phyloP scores from a whole-genome alignment of 1,284 basidiomycete species.

The Apiotrichum akiyoshidainum region DNA sequence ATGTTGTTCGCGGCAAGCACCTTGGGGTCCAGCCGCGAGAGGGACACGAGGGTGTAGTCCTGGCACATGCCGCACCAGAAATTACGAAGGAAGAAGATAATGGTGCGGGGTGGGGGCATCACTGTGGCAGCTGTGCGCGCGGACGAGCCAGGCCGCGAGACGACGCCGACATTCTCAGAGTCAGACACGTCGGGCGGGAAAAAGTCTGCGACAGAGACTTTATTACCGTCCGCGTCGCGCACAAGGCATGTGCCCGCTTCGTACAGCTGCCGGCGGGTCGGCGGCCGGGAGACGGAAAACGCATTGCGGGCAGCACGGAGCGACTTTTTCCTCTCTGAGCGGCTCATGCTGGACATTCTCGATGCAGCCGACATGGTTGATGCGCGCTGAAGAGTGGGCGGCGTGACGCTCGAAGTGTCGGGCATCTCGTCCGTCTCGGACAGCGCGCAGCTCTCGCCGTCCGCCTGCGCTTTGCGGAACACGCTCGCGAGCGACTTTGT shows the following conservation, averaged over 20 bases:
- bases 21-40: constrained; percentile 40
- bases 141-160: background rate
- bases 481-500: constrained; percentile 3
- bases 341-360: too few species aligned
- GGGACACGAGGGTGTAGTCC: constrained; percentile 44
- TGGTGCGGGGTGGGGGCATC: constrained; percentile 21
- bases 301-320: background rate
- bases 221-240: constrained; percentile 37
- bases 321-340: background rate
- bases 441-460: background rate
- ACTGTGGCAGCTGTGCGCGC: background rate
- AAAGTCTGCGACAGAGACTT: constrained; percentile 40
- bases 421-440: background rate
- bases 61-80: constrained; percentile 52
- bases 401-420: background rate
- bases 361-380: too few species aligned
- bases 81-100: constrained; percentile 47
- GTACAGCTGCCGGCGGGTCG: constrained; percentile 31
- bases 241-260: constrained; percentile 43
- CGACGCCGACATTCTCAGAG: background rate
- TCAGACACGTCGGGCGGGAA: constrained; percentile 20
- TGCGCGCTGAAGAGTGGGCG: background rate
- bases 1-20: constrained; percentile 39
- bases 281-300: constrained; percentile 33
- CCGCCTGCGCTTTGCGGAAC: constrained; percentile 3